A percentile compares a stretch with the other conserved stretches of the same genome.
Conservation (phyloP, 1,139 yeast genomes). For the Yamadazyma membranifaciens region DNA sequence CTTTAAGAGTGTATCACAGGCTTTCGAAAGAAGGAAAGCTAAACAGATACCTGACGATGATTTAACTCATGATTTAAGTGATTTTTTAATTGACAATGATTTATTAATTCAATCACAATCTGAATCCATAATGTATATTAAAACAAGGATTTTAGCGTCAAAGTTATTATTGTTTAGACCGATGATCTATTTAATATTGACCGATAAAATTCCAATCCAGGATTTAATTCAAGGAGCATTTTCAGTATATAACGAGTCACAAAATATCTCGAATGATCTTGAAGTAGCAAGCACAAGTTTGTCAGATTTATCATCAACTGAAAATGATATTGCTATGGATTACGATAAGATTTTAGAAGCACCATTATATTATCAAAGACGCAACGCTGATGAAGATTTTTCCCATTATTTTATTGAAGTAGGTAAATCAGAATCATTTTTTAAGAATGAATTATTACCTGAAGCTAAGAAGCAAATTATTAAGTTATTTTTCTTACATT, state of each 20-base stretch:
- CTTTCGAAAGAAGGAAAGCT: slow-evolving; percentile 18
- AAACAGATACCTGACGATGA: slow-evolving; percentile 18
- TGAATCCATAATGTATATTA: slow-evolving; percentile 40
- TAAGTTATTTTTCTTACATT: slow-evolving; percentile 24
- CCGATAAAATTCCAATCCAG: slow-evolving; percentile 27
- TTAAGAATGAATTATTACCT: slow-evolving; percentile 16
- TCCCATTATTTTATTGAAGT: slow-evolving; percentile 23
- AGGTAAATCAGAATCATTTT: slow-evolving; percentile 9
- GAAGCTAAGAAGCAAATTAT: slow-evolving; percentile 24
- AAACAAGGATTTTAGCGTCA: slow-evolving; percentile 36
- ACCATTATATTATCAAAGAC: slow-evolving; percentile 28
- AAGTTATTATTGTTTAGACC: slow-evolving; percentile 37
- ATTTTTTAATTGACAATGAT: slow-evolving; percentile 36
- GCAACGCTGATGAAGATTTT: slow-evolving; percentile 35
- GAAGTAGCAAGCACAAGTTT: slow-evolving; percentile 4
- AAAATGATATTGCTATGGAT: slow-evolving; percentile 19
- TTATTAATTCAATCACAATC: slow-evolving; percentile 35
- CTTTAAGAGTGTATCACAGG: slow-evolving; percentile 28
- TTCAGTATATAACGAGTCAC: slow-evolving; percentile 17
- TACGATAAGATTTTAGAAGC: slow-evolving; percentile 29
- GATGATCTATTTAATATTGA: slow-evolving; percentile 31
- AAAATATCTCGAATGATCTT: slow-evolving; percentile 1
- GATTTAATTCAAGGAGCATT: slow-evolving; percentile 26
- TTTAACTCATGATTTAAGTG: slow-evolving; percentile 24
- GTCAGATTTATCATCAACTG: slow-evolving; percentile 12